Evolutionary conservation across 805 yeast species (phyloP).

Genomic region (Wickerhamomyces ciferrii): DNA sequence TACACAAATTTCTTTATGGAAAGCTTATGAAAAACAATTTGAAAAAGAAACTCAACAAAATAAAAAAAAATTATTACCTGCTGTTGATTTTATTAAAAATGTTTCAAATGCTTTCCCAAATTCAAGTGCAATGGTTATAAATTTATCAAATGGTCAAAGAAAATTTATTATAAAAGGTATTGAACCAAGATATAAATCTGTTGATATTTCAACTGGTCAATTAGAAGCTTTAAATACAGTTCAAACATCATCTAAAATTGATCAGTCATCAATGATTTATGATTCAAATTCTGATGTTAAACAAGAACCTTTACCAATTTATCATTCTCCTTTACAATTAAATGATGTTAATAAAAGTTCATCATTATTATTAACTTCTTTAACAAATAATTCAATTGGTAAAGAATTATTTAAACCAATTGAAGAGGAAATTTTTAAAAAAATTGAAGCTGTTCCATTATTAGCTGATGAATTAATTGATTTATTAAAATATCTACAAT

Average conservation of each 20-base stretch:
- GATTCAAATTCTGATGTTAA: constrained; percentile 2
- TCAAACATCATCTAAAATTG: constrained; percentile 1
- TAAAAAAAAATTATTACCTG: constrained; percentile 69
- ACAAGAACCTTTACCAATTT: constrained; percentile 12
- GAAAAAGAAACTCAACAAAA: constrained; percentile 49
- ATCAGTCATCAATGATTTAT: constrained; percentile 1
- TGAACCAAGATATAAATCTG: constrained; percentile 70
- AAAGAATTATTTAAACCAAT: constrained; percentile 26
- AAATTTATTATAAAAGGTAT: constrained; percentile 92
- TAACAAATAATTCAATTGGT: constrained; percentile 27
- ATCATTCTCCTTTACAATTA: constrained; percentile 25
- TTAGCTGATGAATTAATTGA: constrained; percentile 21
- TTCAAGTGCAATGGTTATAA: constrained; percentile 90
- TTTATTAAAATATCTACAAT: constrained; percentile 16
- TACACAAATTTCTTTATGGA: constrained; percentile 94
- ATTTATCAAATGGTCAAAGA: constrained; percentile 57
- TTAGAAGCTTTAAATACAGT: constrained; percentile 28
- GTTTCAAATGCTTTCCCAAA: constrained; percentile 84
- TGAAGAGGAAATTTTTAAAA: constrained; percentile 25
- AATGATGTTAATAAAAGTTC: constrained; percentile 37
- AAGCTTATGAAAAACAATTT: constrained; percentile 86
- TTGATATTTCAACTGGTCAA: constrained; percentile 41
- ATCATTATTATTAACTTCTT: constrained; percentile 28
- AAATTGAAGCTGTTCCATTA: constrained; percentile 29
- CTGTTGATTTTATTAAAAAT: constrained; percentile 94